Evolutionary conservation across 1,284 basidiomycete genomes (phyloP), one percentile per base, ranked within the genome.

Genomic region (Agaricales sp.): DNA sequence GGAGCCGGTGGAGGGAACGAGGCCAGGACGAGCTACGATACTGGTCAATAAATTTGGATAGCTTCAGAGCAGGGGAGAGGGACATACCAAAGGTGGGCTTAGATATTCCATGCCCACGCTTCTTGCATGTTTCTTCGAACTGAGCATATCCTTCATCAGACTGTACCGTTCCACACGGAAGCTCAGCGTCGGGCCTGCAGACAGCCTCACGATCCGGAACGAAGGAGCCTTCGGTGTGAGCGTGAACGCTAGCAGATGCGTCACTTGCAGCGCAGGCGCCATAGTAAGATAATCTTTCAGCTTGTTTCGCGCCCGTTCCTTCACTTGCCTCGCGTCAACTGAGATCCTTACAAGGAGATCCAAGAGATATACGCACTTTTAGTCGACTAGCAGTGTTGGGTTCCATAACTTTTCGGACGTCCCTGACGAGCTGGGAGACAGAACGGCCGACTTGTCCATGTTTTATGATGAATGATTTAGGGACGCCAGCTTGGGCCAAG

Each of bases 371-470:
- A 71, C 80, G 55, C 57, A 93, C 92, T 68, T 73, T 82, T 16
- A 99, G 76, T 46, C 94, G 77, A 52, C 84, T 86, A 3, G 95
- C 96, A 18, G 96, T 99, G 64, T 98, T 93, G 52, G 96, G 96
- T 66, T 99, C 96, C 90, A 99, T 92, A 53, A 96, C 86, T 65
- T 90, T 89, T 58, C 96, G 76, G 59, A 97, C 72, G 67, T 99
- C 96, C 48, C 87, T 78, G 13, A 97, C 93, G 24, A 99, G 82
- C 58, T 92, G 87, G 2, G 82, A 69, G 48, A 96, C 75, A n/a
- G 90, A 90, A 49, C 78, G 74, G 13, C 94, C 93, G 24, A 98
- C 93, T 52, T 84, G 82, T 41, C 95, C 95, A 66, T 94, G 89
- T 61, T 94, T 95, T 64, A 99, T 92, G 55, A 99, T 89, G 62